Base-by-base conservation (phyloP, 2,329 filamentous ascomycete genomes). In the Nigrograna mackinnonii region DNA sequence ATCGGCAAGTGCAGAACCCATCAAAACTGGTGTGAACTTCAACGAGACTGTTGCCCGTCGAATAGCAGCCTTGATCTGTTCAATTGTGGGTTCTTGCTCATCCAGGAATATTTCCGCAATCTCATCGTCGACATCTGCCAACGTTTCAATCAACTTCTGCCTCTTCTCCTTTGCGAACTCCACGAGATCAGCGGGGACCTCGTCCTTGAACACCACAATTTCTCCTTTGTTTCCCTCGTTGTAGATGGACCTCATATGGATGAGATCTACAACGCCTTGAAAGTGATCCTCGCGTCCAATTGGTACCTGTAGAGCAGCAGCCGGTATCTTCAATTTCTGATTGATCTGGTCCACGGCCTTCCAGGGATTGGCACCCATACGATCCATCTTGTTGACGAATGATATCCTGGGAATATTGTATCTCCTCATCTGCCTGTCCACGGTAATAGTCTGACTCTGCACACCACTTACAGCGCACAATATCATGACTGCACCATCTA, bases 351-450 rank as follows among this genome's bases (percentile, higher is more conserved):
- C 92, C 43, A 99, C 85, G 6, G 91, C 91, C 74, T 95, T 96
- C 84, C 91, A 99, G 6, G 94, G 94, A 67, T 99, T 97, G 52
- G 94, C 89, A 46, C 94, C 94, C 87, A 96, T 96, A 54, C 94
- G 87, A 66, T 99, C 94, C 92, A 99, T 97, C 80, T 99, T 99
- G 78, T 99, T 99, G 68, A 99, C 84, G 64, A 99, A 99, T 41
- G 89, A 95, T 68, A 99, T 85, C 58, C 94, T 83, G 47, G 94
- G 94, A 50, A 99, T 86, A 66, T 97, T 92, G 79, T 99, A 99
- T 57, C 94, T 85, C 77, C 91, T 89, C 94, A 99, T 99, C 76
- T 99, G 94, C 58, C 94, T 83, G 70, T 99, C 91, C 52, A 99
- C 94, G 2, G 94, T 99, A 59, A 96, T 96, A 16, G 94, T 99